Evolutionary conservation across 2,329 filamentous ascomycete species (phyloP), one percentile per base, ranked within the genome.

Genomic region (Aspergillus quadrilineatus): DNA sequence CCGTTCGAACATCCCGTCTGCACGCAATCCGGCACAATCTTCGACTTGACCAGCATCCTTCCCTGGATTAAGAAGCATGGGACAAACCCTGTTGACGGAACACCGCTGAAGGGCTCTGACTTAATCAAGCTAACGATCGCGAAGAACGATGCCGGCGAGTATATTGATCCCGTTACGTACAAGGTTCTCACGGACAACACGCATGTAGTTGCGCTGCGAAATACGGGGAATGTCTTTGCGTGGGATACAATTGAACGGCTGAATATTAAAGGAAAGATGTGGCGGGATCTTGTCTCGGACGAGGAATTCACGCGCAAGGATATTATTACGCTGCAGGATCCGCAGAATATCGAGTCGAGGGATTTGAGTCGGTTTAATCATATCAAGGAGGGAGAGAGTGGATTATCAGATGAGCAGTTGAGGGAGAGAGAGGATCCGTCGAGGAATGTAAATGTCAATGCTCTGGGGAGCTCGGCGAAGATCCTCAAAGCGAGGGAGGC

Each of bases 101-200:
- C 87, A 60, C 87, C 90, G 0, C 79, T 99, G 47, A 87, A 89
- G 62, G 86, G 86, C 65, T 85, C 87, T 55, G 93, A 97, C 65
- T 80, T 99, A 49, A 91, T 97, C 70, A 91, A 92, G 69, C 84
- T 99, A 62, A 88, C 92, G 70, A 96, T 97, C 74, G 84, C 90
- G 58, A 92, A 93, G 72, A 99, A 97, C 73, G 89, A 92, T 52
- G 89, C 92, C 59, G 89, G 85, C 52, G 94, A 97, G 66, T 89
- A 94, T 67, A 90, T 97, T 61, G 94, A 99, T 68, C 95, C 94
- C 0, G 93, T 99, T 46, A 97, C 92, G 0, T 97, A 90, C 81
- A 99, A 99, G 74, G 89, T 96, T 42, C 91, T 99, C 68, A 99
- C 94, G 46, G 92, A 99, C 73, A 97, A 97, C 74, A 97, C 94